Base-by-base conservation (phyloP, 208 protist genomes). In the Trypanosoma brucei region DNA sequence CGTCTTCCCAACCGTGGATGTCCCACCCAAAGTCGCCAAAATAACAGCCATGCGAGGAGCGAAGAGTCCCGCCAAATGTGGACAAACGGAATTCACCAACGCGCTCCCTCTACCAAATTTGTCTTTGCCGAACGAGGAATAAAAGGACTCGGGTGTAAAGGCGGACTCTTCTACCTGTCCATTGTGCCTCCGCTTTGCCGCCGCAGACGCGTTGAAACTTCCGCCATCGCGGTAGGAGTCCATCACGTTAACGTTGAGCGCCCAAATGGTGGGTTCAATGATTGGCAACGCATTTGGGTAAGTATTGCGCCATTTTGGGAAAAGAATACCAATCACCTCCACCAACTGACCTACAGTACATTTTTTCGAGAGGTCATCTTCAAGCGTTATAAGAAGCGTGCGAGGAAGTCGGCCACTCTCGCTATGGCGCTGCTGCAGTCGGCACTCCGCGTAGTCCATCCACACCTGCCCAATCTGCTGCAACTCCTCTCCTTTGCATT, bases 401-500 rank as follows among this genome's bases (percentile, higher is more conserved):
- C 84, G 84, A 3, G 88, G 88, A 36, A 95, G 76, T 14, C 74
- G 69, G 6, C 88, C 88, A 0, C 79, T 81, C 58, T 82, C 72
- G 57, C 82, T 83, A 31, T 82, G 83, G 46, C 86, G 83, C 79
- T 88, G 88, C 78, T 95, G 88, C 64, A 95, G 81, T 1, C 85
- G 84, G 61, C 88, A 92, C 76, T 95, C 85, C 46, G 82, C 85
- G 70, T 92, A 92, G 78, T 95, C 88, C 86, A 95, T 92, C 84
- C 83, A 92, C 5, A 83, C 75, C 53, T 91, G 81, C 1, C 81
- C 78, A 3, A 88, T 80, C n/a, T 78, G 65, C 53, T 89, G 79
- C 62, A 92, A 63, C 58, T 73, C 78, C 70, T 89, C 88, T 54
- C 75, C 65, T 53, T 81, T 72, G 74, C 88, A 95, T 50, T 63